Percentiles rank a stretch among this genome's conserved stretches.
These are phyloP conservation scores for Rhizophagus prolifer DNA, from an alignment of 192 early-diverging fungal genomes.

Conservation along the genomic window DNA sequence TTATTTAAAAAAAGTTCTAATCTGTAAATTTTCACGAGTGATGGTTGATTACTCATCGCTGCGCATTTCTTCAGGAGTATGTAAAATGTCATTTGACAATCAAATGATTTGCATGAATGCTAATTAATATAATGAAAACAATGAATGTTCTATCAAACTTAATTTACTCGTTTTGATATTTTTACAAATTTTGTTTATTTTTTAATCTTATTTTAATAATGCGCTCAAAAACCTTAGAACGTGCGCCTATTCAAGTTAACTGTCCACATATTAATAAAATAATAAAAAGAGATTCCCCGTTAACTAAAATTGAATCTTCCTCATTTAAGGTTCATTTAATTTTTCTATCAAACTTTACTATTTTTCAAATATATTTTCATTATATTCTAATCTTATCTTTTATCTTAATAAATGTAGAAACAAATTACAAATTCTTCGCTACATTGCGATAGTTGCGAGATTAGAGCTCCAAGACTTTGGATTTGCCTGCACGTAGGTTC, in stretches of 20 bases:
- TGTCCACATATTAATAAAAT: constrained; percentile 6
- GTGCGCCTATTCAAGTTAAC: background rate
- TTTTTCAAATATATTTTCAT: background rate
- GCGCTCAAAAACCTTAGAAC: constrained; percentile 1
- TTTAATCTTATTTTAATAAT: background rate
- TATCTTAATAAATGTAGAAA: background rate
- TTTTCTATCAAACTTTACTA: background rate
- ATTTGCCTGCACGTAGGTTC: constrained; percentile 40
- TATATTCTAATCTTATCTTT: background rate
- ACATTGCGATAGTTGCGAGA: constrained; percentile 38
- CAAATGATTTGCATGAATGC: too few species aligned
- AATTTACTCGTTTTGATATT: background rate
- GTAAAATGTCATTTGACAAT: too few species aligned
- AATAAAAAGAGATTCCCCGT: background rate
- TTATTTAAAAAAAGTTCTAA: too few species aligned
- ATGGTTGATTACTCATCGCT: too few species aligned
- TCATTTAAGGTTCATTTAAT: constrained; percentile 11
- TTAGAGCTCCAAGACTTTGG: constrained; percentile 39
- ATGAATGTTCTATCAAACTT: too few species aligned
- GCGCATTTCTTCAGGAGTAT: too few species aligned
- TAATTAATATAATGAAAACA: too few species aligned
- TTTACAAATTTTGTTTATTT: background rate
- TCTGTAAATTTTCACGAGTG: too few species aligned
- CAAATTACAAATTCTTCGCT: constrained; percentile 26
- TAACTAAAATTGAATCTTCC: constrained; percentile 5